Conservation (phyloP, 345 rosid genomes). For the Ailanthus altissimus region DNA sequence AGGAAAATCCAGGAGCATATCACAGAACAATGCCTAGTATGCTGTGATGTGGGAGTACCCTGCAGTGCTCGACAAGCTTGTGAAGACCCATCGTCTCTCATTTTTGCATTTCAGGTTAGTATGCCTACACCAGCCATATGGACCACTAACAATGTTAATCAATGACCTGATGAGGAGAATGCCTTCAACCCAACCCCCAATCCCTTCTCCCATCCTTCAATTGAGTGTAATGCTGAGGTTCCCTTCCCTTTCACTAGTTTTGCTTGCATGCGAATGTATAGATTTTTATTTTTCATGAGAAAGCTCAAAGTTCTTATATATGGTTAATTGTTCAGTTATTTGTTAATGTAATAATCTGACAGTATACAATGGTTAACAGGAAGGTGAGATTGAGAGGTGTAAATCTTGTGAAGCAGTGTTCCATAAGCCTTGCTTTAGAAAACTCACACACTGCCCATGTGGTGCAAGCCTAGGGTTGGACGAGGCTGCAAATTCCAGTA, state of each 20-base stretch:
- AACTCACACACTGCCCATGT: constrained; percentile 67
- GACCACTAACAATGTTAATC: too few species aligned
- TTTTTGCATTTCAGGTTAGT: constrained; percentile 92
- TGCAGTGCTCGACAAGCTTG: constrained; percentile 91
- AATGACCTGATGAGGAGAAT: too few species aligned
- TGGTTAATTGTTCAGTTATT: neutral
- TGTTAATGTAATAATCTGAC: constrained; percentile 20
- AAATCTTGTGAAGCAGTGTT: constrained; percentile 57
- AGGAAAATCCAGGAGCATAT: constrained; percentile 85
- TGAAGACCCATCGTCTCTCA: constrained; percentile 83
- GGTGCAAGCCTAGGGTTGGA: constrained; percentile 43
- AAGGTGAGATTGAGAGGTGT: constrained; percentile 69
- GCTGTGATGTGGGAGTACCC: constrained; percentile 93
- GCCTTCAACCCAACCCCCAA: too few species aligned
- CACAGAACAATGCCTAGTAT: constrained; percentile 78
- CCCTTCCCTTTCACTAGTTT: neutral
- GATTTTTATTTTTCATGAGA: neutral
- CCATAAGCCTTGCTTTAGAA: constrained; percentile 75
- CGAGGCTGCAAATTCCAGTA: constrained; percentile 21
- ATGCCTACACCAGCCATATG: constrained; percentile 9
- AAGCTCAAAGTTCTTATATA: neutral
- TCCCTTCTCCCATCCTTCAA: too few species aligned
- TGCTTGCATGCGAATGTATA: neutral
- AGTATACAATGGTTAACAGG: constrained; percentile 48
- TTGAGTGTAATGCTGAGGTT: neutral